Evolutionary conservation across 1,284 basidiomycete species (phyloP).

Genomic region (Sanghuangporus baumii): DNA sequence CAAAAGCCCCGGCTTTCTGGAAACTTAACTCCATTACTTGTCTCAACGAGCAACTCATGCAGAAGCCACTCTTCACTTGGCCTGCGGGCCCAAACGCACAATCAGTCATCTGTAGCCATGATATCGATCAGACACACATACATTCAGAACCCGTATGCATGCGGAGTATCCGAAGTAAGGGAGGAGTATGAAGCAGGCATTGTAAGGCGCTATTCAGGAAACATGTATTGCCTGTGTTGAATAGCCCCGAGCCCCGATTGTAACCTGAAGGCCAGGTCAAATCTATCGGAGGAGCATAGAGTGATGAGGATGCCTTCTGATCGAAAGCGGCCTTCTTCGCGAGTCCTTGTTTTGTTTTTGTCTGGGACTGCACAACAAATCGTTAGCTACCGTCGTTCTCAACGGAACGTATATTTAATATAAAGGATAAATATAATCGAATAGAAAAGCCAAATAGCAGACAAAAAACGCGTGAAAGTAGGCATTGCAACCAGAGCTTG

Average conservation of each 20-base stretch:
- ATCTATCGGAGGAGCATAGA: slow-evolving; percentile 51
- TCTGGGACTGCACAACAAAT: not conserved
- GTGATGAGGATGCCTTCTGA: slow-evolving; percentile 20
- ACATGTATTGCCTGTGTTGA: slow-evolving; percentile 95
- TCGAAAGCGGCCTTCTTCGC: not conserved
- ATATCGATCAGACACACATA: slow-evolving; percentile 28
- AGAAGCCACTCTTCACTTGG: slow-evolving; percentile 52
- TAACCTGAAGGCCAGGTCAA: slow-evolving; percentile 46
- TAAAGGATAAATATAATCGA: no score
- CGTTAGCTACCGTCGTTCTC: not conserved
- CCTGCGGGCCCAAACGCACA: slow-evolving; percentile 35
- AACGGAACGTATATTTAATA: no score
- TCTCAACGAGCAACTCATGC: slow-evolving; percentile 72
- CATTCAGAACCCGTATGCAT: slow-evolving; percentile 51
- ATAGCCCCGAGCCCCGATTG: slow-evolving; percentile 59
- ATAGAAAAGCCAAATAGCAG: not conserved
- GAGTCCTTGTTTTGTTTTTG: not conserved
- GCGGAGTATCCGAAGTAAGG: slow-evolving; percentile 69
- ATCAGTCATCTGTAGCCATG: slow-evolving; percentile 18
- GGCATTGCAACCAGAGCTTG: not conserved
- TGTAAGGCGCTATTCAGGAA: slow-evolving; percentile 96
- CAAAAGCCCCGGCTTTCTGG: slow-evolving; percentile 40
- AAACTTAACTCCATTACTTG: slow-evolving; percentile 49
- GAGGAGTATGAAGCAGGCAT: slow-evolving; percentile 91
- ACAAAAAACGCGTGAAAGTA: not conserved